phyloP scores from a whole-genome alignment of 257 asterid species.

The Dorcoceras hygrometricum region DNA sequence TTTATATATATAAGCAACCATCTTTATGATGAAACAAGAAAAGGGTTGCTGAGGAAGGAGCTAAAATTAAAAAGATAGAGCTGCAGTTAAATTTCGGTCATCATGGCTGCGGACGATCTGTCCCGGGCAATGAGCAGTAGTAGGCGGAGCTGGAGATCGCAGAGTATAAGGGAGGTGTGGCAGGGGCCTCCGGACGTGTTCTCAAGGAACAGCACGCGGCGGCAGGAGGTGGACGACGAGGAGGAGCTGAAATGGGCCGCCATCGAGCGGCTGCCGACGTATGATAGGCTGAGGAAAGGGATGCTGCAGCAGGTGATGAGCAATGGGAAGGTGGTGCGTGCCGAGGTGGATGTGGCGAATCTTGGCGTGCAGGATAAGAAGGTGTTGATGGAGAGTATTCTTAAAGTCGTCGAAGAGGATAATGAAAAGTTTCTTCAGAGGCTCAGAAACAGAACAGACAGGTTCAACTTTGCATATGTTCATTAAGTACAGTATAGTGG shows the following conservation, averaged over 20 bases:
- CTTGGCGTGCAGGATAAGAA: slow-evolving; percentile 66
- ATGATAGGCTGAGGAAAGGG: slow-evolving; percentile 67
- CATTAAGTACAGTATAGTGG: no score
- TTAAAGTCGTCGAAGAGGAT: slow-evolving; percentile 70
- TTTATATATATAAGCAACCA: background rate
- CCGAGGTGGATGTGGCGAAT: slow-evolving; percentile 56
- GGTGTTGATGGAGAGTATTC: slow-evolving; percentile 58
- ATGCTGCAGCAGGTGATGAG: slow-evolving; percentile 57
- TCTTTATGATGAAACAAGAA: background rate
- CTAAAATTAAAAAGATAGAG: background rate
- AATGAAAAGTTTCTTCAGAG: slow-evolving; percentile 59
- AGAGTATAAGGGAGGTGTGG: slow-evolving; percentile 68
- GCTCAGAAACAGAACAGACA: slow-evolving; percentile 68
- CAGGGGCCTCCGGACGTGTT: slow-evolving; percentile 61
- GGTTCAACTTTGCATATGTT: slow-evolving; percentile 31
- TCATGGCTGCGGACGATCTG: slow-evolving; percentile 52
- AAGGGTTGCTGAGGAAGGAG: background rate
- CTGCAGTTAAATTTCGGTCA: slow-evolving; percentile 37
- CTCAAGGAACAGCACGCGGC: slow-evolving; percentile 52
- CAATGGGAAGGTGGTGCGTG: slow-evolving; percentile 44
- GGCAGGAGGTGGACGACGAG: slow-evolving; percentile 63
- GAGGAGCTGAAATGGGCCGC: slow-evolving; percentile 90
- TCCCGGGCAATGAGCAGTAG: slow-evolving; percentile 42
- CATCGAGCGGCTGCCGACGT: slow-evolving; percentile 79
- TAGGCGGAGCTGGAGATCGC: slow-evolving; percentile 58